Evolutionary conservation across 495 filamentous ascomycete genomes (phyloP).

Genomic region (Penicillium herquei): DNA sequence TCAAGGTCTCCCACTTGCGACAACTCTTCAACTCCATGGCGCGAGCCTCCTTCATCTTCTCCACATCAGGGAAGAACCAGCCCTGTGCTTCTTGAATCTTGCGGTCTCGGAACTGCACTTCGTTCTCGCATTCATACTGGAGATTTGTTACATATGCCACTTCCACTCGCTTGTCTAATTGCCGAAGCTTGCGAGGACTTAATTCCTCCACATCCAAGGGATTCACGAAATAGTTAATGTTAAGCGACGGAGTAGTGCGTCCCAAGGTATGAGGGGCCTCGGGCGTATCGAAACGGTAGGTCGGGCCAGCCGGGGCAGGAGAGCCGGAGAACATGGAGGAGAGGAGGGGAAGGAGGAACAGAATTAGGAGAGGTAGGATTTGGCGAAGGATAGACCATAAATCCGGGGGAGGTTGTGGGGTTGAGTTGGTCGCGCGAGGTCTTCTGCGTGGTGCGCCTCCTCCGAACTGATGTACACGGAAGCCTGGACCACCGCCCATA

Average conservation of each 20-base stretch:
- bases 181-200: constrained; percentile 59
- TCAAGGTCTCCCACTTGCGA: constrained; percentile 48
- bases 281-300: constrained; percentile 67
- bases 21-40: constrained; percentile 61
- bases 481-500: constrained; percentile 75
- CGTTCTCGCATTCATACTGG: constrained; percentile 67
- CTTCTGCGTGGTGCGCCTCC: constrained; percentile 64
- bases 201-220: constrained; percentile 72
- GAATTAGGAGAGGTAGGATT: constrained; percentile 80
- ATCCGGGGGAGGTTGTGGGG: constrained; percentile 47
- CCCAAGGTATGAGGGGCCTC: constrained; percentile 67
- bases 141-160: constrained; percentile 64
- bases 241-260: constrained; percentile 65
- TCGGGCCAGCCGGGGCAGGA: constrained; percentile 58
- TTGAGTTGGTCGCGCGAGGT: constrained; percentile 61
- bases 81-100: constrained; percentile 80
- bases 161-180: constrained; percentile 78
- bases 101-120: constrained; percentile 58
- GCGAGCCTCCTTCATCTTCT: constrained; percentile 68
- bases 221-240: constrained; percentile 81
- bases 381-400: constrained; percentile 50
- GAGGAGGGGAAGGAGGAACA: constrained; percentile 85
- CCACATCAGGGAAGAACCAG: constrained; percentile 79
- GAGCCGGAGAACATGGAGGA: constrained; percentile 72
- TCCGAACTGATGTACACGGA: constrained; percentile 86